These are phyloP conservation scores for Phytophthora crassamura DNA, from an alignment of 352 stramenopile species.

Conservation along the genomic window DNA sequence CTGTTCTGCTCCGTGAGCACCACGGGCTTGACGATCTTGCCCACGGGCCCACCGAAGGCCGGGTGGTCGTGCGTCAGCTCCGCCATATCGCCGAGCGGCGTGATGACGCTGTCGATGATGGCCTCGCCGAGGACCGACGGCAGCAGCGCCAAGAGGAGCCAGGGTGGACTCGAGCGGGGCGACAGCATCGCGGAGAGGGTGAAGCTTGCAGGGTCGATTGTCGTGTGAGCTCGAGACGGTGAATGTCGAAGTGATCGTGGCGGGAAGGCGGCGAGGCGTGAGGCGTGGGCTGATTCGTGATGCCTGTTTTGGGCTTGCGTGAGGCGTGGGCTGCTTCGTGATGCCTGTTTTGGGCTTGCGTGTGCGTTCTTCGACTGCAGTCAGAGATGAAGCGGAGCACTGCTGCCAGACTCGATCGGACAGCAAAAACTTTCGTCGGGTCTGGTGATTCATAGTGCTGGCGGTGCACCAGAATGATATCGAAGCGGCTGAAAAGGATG, in stretches of 20 bases:
- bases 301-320: too few species aligned
- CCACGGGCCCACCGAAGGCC: conserved; percentile 37
- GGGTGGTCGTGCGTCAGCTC: conserved; percentile 46
- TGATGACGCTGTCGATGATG: conserved; percentile 43
- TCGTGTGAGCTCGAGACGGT: conserved; percentile 24
- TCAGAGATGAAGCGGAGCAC: background rate
- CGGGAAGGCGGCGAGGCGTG: background rate
- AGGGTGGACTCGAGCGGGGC: conserved; percentile 14
- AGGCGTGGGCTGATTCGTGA: background rate
- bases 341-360: too few species aligned
- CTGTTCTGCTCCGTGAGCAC: conserved; percentile 30
- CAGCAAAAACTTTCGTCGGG: conserved; percentile 16
- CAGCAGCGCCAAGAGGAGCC: conserved; percentile 27
- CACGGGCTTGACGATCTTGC: conserved; percentile 27
- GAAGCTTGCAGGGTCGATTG: conserved; percentile 6
- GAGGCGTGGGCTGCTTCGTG: background rate
- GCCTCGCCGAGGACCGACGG: conserved; percentile 17
- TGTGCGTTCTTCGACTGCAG: too few species aligned
- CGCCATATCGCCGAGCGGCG: conserved; percentile 28
- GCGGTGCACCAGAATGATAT: too few species aligned
- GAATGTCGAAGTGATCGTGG: conserved; percentile 29
- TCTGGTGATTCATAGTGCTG: background rate
- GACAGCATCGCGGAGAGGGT: conserved; percentile 19
- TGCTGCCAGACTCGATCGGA: conserved; percentile 16
- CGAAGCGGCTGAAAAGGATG: too few species aligned